A percentile compares a stretch with the other conserved stretches of the same genome.
Conservation (phyloP, 768 basidiomycete species). For the Boletus speciosus region DNA sequence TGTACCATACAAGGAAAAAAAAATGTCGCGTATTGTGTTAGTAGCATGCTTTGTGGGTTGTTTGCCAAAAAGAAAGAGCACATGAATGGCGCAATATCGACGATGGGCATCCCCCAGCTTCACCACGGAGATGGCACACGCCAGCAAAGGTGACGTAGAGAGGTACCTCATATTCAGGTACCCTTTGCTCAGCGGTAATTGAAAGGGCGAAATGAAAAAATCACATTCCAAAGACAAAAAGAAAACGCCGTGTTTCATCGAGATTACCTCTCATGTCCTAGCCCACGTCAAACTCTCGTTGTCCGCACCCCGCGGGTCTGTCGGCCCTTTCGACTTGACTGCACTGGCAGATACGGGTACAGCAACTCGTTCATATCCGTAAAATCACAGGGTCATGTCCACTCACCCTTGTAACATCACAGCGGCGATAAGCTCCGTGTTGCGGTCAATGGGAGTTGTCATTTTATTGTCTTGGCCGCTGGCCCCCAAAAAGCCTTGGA, state of each 20-base stretch:
- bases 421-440: too few relatives aligned
- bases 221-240: neutral
- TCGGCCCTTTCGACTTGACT: neutral
- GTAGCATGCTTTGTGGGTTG: neutral
- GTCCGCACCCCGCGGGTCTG: neutral
- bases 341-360: too few relatives aligned
- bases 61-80: neutral
- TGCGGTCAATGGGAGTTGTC: too few relatives aligned
- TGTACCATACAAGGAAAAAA: constrained; percentile 1
- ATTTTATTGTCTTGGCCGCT: too few relatives aligned
- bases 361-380: too few relatives aligned
- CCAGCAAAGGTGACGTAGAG: neutral
- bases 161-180: neutral
- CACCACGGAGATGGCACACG: neutral
- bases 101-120: too few relatives aligned
- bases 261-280: neutral
- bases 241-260: neutral
- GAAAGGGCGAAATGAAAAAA: neutral
- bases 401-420: too few relatives aligned
- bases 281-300: neutral
- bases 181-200: neutral
- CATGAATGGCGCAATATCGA: too few relatives aligned
- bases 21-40: neutral
- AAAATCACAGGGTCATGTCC: too few relatives aligned
- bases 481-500: too few relatives aligned